Percentiles rank a stretch among this genome's conserved stretches.
These are phyloP conservation scores for Craspedostauros australis DNA, from an alignment of 108 stramenopile species.

Conservation along the genomic window DNA sequence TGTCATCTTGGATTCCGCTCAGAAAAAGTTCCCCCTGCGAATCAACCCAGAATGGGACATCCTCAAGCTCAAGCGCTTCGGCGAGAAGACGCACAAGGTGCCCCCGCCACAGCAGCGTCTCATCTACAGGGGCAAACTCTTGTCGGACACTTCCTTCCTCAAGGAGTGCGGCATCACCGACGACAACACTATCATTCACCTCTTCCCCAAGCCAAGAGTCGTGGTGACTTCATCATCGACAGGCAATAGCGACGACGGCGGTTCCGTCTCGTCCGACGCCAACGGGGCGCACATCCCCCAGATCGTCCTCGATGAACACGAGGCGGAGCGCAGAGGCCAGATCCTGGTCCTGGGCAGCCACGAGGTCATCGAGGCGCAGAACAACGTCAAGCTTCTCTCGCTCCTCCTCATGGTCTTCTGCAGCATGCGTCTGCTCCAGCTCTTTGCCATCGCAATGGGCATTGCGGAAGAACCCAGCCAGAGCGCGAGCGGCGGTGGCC, in stretches of 20 bases:
- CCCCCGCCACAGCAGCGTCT: conserved; percentile 57
- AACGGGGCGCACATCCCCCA: conserved; percentile 70
- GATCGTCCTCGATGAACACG: conserved; percentile 63
- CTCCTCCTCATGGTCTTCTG: conserved; percentile 66
- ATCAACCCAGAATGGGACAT: conserved; percentile 49
- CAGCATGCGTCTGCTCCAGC: conserved; percentile 58
- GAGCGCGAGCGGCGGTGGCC: conserved; percentile 4
- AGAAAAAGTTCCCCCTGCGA: conserved; percentile 56
- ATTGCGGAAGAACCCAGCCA: conserved; percentile 40
- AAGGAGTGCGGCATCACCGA: conserved; percentile 39
- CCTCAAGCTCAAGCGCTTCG: conserved; percentile 37
- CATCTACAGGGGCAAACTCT: conserved; percentile 66
- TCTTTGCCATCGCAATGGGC: conserved; percentile 57
- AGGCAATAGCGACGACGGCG: conserved; percentile 8
- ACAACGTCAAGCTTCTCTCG: conserved; percentile 75
- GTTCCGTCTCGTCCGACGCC: conserved; percentile 11
- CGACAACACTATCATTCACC: conserved; percentile 55
- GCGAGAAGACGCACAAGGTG: conserved; percentile 51
- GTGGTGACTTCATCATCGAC: conserved; percentile 29
- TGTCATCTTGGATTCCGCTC: conserved; percentile 56
- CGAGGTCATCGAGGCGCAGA: conserved; percentile 72
- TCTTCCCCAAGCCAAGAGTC: conserved; percentile 81
- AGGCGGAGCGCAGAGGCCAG: conserved; percentile 64
- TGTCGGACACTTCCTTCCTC: conserved; percentile 40
- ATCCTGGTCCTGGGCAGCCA: conserved; percentile 64